These are phyloP conservation scores for Rhizoclosmatium globosum DNA, from an alignment of 192 early-diverging fungal species.

Conservation along the genomic window DNA sequence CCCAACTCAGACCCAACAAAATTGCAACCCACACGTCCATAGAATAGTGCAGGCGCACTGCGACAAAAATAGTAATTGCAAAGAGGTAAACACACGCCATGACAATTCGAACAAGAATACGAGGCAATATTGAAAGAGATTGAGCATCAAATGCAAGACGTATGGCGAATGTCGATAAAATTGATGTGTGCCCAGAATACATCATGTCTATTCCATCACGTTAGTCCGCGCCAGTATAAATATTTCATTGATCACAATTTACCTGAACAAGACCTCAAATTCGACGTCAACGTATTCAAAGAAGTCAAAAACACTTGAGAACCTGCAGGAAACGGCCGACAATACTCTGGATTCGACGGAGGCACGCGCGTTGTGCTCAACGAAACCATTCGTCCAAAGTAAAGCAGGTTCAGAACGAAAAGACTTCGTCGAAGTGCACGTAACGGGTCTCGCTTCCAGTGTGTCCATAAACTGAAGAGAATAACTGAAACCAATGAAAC, in stretches of 20 bases:
- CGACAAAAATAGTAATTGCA: constrained; percentile 2
- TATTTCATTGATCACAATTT: not conserved
- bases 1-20: not conserved
- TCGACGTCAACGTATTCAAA: not conserved
- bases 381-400: not conserved
- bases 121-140: not conserved
- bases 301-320: not conserved
- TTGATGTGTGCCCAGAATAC: constrained; percentile 7
- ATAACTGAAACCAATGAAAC: not conserved
- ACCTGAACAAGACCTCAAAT: not conserved
- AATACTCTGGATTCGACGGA: not conserved
- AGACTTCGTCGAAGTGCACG: not conserved
- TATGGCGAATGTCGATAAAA: not conserved
- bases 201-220: constrained; percentile 1
- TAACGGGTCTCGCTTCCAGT: not conserved
- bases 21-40: constrained; percentile 8
- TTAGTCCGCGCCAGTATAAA: not conserved
- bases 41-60: constrained; percentile 1
- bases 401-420: not conserved
- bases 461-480: not conserved
- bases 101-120: not conserved
- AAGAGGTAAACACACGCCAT: not conserved
- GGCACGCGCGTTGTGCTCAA: not conserved
- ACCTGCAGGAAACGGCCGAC: not conserved
- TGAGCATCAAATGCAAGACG: not conserved